Conservation (phyloP, 2,329 filamentous ascomycete genomes). For the Fusarium sp. region DNA sequence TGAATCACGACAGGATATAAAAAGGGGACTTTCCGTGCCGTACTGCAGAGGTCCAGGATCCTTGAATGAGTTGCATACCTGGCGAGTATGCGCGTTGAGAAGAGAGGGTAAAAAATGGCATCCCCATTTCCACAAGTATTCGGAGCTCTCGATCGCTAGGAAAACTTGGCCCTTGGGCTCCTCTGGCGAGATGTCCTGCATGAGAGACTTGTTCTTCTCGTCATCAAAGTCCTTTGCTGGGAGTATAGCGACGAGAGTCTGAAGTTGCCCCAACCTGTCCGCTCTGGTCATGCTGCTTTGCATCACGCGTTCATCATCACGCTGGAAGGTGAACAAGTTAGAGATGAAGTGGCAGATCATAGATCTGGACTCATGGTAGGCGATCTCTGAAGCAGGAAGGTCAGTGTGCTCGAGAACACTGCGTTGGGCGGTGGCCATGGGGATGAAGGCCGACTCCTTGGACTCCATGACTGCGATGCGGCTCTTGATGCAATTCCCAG, state of each 20-base stretch:
- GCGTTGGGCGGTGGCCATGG: constrained; percentile 12
- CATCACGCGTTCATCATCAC: constrained; percentile 49
- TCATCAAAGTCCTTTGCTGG: constrained; percentile 54
- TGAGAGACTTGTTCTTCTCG: constrained; percentile 57
- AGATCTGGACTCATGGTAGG: constrained; percentile 65
- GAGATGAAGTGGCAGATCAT: constrained; percentile 63
- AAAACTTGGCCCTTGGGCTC: constrained; percentile 62
- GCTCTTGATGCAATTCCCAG: constrained; percentile 15
- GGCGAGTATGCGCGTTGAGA: constrained; percentile 65
- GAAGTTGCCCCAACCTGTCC: constrained; percentile 39
- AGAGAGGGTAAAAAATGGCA: constrained; percentile 68
- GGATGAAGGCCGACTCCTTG: not conserved
- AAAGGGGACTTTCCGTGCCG: constrained; percentile 62
- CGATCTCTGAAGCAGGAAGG: constrained; percentile 52
- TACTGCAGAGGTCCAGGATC: constrained; percentile 69
- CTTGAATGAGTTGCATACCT: constrained; percentile 72
- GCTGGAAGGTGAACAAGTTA: constrained; percentile 54
- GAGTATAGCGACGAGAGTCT: constrained; percentile 48
- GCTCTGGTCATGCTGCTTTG: constrained; percentile 11
- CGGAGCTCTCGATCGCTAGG: constrained; percentile 56
- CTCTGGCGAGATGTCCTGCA: constrained; percentile 60
- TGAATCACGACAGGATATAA: constrained; percentile 60
- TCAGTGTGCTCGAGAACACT: constrained; percentile 36
- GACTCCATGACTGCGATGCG: constrained; percentile 2
- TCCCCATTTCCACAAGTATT: constrained; percentile 65